Evolutionary conservation across 176 grass and related monocot genomes (phyloP).

Genomic region (Aegilops bicornis): DNA sequence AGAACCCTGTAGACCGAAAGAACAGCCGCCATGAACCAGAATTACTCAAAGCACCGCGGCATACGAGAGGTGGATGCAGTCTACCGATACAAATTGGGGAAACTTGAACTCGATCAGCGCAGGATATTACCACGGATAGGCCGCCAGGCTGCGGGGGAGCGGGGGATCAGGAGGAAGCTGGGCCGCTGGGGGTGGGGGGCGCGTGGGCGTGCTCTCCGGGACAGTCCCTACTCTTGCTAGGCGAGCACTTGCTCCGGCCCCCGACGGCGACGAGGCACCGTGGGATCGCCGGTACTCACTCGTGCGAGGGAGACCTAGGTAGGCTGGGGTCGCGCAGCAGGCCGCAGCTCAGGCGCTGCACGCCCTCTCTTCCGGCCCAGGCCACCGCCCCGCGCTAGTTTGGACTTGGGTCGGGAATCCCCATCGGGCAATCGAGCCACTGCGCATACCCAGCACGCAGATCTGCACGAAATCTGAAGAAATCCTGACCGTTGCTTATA

Average conservation of each 20-base stretch:
- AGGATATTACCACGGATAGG: background rate
- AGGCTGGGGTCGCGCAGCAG: background rate
- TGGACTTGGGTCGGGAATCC: too few relatives aligned
- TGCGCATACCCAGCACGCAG: too few relatives aligned
- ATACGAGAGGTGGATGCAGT: background rate
- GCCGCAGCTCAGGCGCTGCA: background rate
- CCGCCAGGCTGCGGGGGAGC: background rate
- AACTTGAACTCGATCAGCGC: background rate
- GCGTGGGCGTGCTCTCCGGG: background rate
- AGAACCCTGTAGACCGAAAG: background rate
- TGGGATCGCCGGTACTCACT: background rate
- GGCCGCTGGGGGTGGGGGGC: background rate
- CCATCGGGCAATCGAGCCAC: too few relatives aligned
- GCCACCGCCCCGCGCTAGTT: too few relatives aligned
- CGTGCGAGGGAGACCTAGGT: slow-evolving; percentile 5
- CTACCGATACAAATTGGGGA: background rate
- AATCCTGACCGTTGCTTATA: too few relatives aligned
- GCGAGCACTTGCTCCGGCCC: background rate
- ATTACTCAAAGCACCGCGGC: background rate
- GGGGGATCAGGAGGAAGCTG: background rate
- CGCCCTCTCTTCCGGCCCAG: too few relatives aligned
- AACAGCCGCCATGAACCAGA: background rate
- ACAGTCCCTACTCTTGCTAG: background rate
- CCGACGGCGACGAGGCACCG: background rate
- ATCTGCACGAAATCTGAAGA: too few relatives aligned